These are phyloP conservation scores for Oleoguttula mirabilis DNA, from an alignment of 495 filamentous ascomycete species.

Conservation along the genomic window DNA sequence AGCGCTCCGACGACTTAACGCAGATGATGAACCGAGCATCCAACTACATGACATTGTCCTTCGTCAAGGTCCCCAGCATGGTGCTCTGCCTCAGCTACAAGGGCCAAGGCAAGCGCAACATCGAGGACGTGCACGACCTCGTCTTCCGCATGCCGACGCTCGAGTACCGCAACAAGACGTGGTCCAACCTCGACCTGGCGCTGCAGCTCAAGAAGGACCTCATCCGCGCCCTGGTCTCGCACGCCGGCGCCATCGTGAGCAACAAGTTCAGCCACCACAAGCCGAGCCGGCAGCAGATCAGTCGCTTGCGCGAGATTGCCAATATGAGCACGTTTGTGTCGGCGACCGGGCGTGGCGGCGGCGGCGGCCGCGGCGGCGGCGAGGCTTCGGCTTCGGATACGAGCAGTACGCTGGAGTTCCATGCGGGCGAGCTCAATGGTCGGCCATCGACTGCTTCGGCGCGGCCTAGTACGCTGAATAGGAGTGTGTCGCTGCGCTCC, in stretches of 20 bases:
- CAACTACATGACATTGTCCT: slow-evolving; percentile 93
- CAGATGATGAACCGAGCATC: slow-evolving; percentile 95
- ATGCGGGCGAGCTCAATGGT: slow-evolving; percentile 4
- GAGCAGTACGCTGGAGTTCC: slow-evolving; percentile 8
- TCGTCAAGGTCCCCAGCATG: slow-evolving; percentile 87
- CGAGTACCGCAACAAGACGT: slow-evolving; percentile 96
- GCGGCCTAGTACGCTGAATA: slow-evolving; percentile 15
- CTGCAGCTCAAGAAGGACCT: slow-evolving; percentile 86
- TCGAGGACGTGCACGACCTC: slow-evolving; percentile 93
- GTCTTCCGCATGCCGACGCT: slow-evolving; percentile 91
- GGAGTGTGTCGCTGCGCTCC: slow-evolving; percentile 7
- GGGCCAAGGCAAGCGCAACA: slow-evolving; percentile 83
- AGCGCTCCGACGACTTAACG: slow-evolving; percentile 77
- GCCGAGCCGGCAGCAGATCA: slow-evolving; percentile 37
- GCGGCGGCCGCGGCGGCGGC: slow-evolving; percentile 1
- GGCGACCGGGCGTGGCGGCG: background rate
- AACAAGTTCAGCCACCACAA: slow-evolving; percentile 86
- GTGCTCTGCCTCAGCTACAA: slow-evolving; percentile 96
- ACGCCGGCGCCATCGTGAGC: slow-evolving; percentile 89
- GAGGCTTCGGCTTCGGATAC: slow-evolving; percentile 4
- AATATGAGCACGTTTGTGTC: slow-evolving; percentile 28
- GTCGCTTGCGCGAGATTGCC: slow-evolving; percentile 67
- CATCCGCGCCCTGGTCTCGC: slow-evolving; percentile 84
- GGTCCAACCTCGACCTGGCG: slow-evolving; percentile 94
- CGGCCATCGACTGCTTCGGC: slow-evolving; percentile 16